Conservation (phyloP, 108 stramenopile species). For the Parmales sp. region DNA sequence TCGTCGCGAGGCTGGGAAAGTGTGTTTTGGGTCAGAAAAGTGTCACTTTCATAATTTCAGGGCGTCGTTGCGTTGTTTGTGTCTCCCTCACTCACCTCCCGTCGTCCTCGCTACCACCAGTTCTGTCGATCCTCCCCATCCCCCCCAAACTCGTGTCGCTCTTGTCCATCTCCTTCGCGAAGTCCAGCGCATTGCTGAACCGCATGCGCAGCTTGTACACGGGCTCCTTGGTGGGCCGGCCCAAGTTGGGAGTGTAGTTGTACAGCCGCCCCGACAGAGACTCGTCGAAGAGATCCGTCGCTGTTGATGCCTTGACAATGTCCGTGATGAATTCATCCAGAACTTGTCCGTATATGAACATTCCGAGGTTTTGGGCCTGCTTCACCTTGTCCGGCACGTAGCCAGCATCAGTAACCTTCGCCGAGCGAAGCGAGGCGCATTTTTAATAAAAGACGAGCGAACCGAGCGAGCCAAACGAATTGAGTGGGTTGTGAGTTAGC, state of each 20-base stretch:
- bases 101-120: neutral
- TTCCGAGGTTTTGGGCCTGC: neutral
- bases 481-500: too few relatives aligned
- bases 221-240: neutral
- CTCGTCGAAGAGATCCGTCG: neutral
- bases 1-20: too few relatives aligned
- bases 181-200: constrained; percentile 9
- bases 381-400: neutral
- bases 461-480: too few relatives aligned
- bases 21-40: too few relatives aligned
- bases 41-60: too few relatives aligned
- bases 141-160: neutral
- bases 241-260: neutral
- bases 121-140: neutral
- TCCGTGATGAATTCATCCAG: neutral
- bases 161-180: neutral
- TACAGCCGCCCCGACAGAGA: neutral
- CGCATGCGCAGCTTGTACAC: neutral
- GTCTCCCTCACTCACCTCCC: too few relatives aligned
- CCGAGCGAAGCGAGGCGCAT: too few relatives aligned
- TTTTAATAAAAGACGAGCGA: too few relatives aligned
- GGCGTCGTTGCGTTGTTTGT: too few relatives aligned
- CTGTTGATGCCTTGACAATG: neutral
- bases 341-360: neutral
- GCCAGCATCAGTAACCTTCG: neutral